These are phyloP conservation scores for Cercophora scortea DNA, from an alignment of 495 filamentous ascomycete genomes.

Conservation along the genomic window DNA sequence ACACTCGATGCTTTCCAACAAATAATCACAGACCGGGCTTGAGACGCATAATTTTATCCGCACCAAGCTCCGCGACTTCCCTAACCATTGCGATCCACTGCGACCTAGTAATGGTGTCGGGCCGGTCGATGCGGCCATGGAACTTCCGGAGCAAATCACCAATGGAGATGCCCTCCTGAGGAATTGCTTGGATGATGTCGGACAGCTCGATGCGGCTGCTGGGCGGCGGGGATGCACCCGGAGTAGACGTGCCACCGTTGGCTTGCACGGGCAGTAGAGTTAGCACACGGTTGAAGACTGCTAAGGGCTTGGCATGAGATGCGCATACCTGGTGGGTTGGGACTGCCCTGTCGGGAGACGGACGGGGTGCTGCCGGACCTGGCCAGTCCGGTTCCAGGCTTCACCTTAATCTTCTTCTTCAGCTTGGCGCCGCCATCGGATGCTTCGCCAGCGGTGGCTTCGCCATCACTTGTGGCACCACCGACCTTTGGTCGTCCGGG, in stretches of 20 bases:
- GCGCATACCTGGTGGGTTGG: constrained; percentile 26
- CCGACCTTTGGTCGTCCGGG: constrained; percentile 46
- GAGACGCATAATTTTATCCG: constrained; percentile 39
- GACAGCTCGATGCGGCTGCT: constrained; percentile 28
- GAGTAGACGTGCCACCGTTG: constrained; percentile 11
- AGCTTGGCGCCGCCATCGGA: constrained; percentile 56
- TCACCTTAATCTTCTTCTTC: constrained; percentile 61
- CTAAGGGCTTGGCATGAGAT: neutral
- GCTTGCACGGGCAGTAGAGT: neutral
- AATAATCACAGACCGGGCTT: constrained; percentile 10
- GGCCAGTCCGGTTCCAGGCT: constrained; percentile 27
- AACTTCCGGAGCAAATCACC: constrained; percentile 55
- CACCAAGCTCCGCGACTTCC: constrained; percentile 20
- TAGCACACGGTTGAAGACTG: neutral
- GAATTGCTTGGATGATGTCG: constrained; percentile 59
- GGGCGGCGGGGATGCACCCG: constrained; percentile 13
- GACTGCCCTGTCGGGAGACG: constrained; percentile 47
- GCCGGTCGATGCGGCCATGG: constrained; percentile 46
- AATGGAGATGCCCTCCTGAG: constrained; percentile 39
- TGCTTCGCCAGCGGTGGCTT: constrained; percentile 68
- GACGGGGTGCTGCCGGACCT: constrained; percentile 39
- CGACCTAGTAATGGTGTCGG: constrained; percentile 29
- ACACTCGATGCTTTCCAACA: no score
- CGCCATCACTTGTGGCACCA: constrained; percentile 72
- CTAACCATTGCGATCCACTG: constrained; percentile 45